Percentiles rank a stretch among this genome's conserved stretches.
phyloP scores from a whole-genome alignment of 306 rosid species.

The Vachellia collinsii region DNA sequence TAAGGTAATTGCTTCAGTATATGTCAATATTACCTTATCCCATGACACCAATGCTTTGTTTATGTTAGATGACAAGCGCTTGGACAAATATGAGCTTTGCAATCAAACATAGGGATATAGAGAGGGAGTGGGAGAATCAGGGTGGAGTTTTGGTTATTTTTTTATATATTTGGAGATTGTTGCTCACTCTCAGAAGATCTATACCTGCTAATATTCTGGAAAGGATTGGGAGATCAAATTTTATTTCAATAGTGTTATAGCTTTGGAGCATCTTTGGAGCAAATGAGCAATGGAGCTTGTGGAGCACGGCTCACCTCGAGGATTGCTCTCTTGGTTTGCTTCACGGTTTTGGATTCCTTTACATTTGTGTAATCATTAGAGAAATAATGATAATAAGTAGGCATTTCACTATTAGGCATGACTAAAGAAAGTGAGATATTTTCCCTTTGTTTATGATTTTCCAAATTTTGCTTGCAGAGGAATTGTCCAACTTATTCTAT shows the following conservation, averaged over 20 bases:
- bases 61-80: constrained; percentile 99
- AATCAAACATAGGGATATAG: constrained; percentile 98
- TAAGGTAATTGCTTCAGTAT: constrained; percentile 84
- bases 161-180: constrained; percentile 90
- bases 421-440: constrained; percentile 29
- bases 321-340: constrained; percentile 99
- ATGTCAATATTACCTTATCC: constrained; percentile 77
- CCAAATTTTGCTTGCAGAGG: constrained; percentile 55
- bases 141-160: constrained; percentile 94
- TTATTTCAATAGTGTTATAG: constrained; percentile 81
- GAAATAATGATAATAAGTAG: constrained; percentile 53
- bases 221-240: constrained; percentile 92
- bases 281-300: constrained; percentile 99
- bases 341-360: constrained; percentile 85
- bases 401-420: constrained; percentile 39
- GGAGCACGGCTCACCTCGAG: constrained; percentile 99
- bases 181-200: constrained; percentile 97
- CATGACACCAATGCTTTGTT: constrained; percentile 98
- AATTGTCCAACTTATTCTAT: constrained; percentile 37
- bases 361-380: constrained; percentile 56
- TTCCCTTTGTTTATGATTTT: constrained; percentile 36
- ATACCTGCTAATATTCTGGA: constrained; percentile 91
- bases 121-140: constrained; percentile 99
- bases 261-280: constrained; percentile 99
- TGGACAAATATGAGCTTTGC: constrained; percentile 99